These are phyloP conservation scores for Turritis glabra DNA, from an alignment of 345 rosid genomes.

Conservation along the genomic window DNA sequence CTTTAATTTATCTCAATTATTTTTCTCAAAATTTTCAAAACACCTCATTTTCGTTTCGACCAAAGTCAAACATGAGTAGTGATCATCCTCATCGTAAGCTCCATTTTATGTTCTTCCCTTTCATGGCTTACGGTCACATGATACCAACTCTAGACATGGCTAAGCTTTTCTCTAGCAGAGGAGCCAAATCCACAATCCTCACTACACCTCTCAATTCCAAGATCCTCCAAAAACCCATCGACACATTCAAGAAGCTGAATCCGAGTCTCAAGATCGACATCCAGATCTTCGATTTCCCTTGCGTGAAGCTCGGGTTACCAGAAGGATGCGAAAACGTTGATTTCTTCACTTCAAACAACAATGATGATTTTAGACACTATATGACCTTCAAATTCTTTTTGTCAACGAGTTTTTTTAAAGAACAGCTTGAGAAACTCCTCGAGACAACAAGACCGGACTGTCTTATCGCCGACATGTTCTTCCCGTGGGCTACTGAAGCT, in stretches of 20 bases:
- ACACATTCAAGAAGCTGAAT: slow-evolving; percentile 24
- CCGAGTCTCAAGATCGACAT: slow-evolving; percentile 23
- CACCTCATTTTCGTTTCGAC: background rate
- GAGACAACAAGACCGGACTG: slow-evolving; percentile 31
- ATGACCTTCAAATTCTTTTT: background rate
- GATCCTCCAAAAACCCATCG: slow-evolving; percentile 36
- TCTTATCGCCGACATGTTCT: slow-evolving; percentile 58
- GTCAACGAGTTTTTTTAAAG: slow-evolving; percentile 29
- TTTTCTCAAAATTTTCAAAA: background rate
- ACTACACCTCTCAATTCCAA: slow-evolving; percentile 54
- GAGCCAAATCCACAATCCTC: slow-evolving; percentile 50
- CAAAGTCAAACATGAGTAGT: slow-evolving; percentile 26
- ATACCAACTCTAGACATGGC: slow-evolving; percentile 60
- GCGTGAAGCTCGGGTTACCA: slow-evolving; percentile 42
- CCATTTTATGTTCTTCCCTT: slow-evolving; percentile 49
- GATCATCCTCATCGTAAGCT: slow-evolving; percentile 26
- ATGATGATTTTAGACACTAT: background rate
- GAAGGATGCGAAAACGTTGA: slow-evolving; percentile 40
- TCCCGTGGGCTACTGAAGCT: slow-evolving; percentile 55
- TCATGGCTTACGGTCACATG: slow-evolving; percentile 63
- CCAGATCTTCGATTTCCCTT: slow-evolving; percentile 38
- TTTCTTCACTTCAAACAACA: slow-evolving; percentile 3
- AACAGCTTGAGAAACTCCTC: slow-evolving; percentile 33
- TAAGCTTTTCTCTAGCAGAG: slow-evolving; percentile 47
- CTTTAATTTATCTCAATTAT: background rate